Conservation (phyloP, 352 stramenopile genomes). For the Globisporangium nodosum region DNA sequence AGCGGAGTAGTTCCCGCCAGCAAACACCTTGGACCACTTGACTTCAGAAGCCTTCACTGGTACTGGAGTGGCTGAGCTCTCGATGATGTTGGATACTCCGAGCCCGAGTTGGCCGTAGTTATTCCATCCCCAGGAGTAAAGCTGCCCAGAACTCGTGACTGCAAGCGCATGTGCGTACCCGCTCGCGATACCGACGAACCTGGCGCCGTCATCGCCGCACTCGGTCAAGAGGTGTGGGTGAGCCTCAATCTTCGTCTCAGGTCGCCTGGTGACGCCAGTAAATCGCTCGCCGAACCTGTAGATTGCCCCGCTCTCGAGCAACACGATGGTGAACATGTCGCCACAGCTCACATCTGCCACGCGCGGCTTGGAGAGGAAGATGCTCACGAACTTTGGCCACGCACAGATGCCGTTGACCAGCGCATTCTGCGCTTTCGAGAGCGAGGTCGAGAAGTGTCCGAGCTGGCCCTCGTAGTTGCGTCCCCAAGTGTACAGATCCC, state of each 20-base stretch:
- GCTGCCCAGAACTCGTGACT: slow-evolving; percentile 36
- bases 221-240: slow-evolving; percentile 23
- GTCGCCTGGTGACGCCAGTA: slow-evolving; percentile 20
- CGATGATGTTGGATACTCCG: slow-evolving; percentile 15
- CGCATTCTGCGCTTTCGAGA: slow-evolving; percentile 26
- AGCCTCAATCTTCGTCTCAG: slow-evolving; percentile 14
- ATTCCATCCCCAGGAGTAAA: slow-evolving; percentile 82
- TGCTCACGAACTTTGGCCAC: slow-evolving; percentile 69
- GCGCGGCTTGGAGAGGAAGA: slow-evolving; percentile 35
- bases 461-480: slow-evolving; percentile 85
- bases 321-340: slow-evolving; percentile 65
- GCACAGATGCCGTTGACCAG: slow-evolving; percentile 54
- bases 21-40: slow-evolving; percentile 46
- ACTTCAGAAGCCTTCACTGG: slow-evolving; percentile 13
- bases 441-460: slow-evolving; percentile 38
- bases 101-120: slow-evolving; percentile 72
- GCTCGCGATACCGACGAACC: slow-evolving; percentile 53
- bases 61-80: slow-evolving; percentile 17
- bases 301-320: slow-evolving; percentile 57
- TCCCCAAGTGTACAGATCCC: slow-evolving; percentile 88
- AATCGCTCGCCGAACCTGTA: slow-evolving; percentile 76
- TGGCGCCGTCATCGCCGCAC: slow-evolving; percentile 19
- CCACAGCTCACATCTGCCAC: slow-evolving; percentile 61
- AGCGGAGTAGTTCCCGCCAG: slow-evolving; percentile 58
- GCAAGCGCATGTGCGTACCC: slow-evolving; percentile 69